Evolutionary conservation across 1,284 basidiomycete species (phyloP), one percentile per base, ranked within the genome.

Genomic region (Volvariella volvacea): DNA sequence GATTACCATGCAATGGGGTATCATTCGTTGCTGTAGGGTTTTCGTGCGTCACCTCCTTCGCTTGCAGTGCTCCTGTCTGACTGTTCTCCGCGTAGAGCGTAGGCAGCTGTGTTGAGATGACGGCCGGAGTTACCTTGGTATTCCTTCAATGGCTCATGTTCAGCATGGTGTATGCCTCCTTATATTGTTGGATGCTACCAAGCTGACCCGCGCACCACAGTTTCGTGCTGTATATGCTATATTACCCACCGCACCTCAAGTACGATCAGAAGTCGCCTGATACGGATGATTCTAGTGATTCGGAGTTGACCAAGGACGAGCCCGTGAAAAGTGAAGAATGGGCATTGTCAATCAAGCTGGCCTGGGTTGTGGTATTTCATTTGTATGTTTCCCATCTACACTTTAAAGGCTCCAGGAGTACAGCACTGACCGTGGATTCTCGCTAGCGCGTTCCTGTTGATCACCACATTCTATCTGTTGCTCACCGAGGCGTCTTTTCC

Each of bases 201-300:
- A 46, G 41, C 46, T 34, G 10, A 30, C 39, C 17, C 47, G 22
- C 21, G 17, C 12, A n/a, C 10, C 36, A 1, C 55, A 96, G 92
- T 39, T 73, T 96, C 47, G 75, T 93, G 1, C 77, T 98, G 2
- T 99, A 90, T 67, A 85, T 99, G 64, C 67, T 88, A 38, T 99
- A 94, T 73, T 99, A 92, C 59, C 94, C 94, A 0, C 65, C 73
- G 9, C 80, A 89, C 52, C 78, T 86, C 52, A 92, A 92, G 61
- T 90, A 84, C 58, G 45, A 42, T 41, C 6, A 36, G 25, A 12
- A 12, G 6, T 28, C 25, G 12, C 6, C 12, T 28, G 25, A 28
- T 28, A 12, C 6, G 25, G 25, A 28, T 6, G 19, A 16, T 20
- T 16, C n/a, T 36, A 3, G 20, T n/a, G 17, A 36, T 28, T 28